These are phyloP conservation scores for Macroventuria anomochaeta DNA, from an alignment of 2,329 filamentous ascomycete species.

Conservation along the genomic window DNA sequence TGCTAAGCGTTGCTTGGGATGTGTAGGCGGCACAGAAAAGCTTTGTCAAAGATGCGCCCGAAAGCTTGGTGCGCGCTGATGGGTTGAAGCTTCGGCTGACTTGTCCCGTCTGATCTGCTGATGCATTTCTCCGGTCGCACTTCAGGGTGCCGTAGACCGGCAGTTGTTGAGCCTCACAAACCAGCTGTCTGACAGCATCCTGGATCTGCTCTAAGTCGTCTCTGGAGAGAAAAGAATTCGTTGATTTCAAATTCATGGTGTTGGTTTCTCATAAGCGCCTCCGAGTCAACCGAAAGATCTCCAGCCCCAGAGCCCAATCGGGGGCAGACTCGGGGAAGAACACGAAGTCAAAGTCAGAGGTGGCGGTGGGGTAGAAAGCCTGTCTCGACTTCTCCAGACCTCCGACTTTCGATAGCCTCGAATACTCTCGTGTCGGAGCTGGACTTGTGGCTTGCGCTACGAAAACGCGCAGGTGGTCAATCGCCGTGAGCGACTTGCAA, in stretches of 20 bases:
- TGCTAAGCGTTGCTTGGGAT: slow-evolving; percentile 28
- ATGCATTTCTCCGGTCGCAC: not conserved
- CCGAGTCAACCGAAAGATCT: not conserved
- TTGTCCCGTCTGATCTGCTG: not conserved
- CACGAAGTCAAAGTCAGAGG: not conserved
- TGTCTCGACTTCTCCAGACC: slow-evolving; percentile 1
- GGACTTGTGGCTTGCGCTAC: slow-evolving; percentile 9
- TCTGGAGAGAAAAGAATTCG: too few species aligned
- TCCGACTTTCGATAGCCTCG: slow-evolving; percentile 2
- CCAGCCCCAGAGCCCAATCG: not conserved
- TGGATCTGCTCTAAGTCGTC: too few species aligned
- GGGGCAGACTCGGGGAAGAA: not conserved
- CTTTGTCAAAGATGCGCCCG: slow-evolving; percentile 22
- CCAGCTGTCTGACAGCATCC: too few species aligned
- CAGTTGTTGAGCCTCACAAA: not conserved
- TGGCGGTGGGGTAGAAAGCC: not conserved
- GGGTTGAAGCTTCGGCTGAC: not conserved
- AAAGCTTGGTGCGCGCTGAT: slow-evolving; percentile 25
- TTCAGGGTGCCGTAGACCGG: not conserved
- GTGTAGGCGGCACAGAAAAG: slow-evolving; percentile 16
- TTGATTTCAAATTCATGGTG: too few species aligned
- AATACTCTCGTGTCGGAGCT: not conserved
- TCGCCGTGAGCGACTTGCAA: not conserved
- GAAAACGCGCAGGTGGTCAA: not conserved
- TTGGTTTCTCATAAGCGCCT: not conserved